These are phyloP conservation scores for Fusarium compactum DNA, from an alignment of 2,329 filamentous ascomycete genomes.

Conservation along the genomic window DNA sequence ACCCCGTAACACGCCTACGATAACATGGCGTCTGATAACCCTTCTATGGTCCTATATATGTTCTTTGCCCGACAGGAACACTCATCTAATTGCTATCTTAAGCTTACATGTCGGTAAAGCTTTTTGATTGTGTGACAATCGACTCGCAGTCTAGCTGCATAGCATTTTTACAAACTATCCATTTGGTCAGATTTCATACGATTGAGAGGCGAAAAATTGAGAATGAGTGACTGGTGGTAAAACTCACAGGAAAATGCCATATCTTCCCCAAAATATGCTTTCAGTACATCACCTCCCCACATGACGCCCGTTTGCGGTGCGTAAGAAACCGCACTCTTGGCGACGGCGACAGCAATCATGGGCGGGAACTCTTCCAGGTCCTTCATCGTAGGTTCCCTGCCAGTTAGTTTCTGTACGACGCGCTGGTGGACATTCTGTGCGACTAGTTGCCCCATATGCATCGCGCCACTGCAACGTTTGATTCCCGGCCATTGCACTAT, in stretches of 20 bases:
- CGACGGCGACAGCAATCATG: conserved; percentile 1
- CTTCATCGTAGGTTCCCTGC: neutral
- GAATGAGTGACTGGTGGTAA: neutral
- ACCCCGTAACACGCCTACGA: neutral
- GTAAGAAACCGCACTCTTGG: neutral
- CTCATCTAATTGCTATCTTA: neutral
- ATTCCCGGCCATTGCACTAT: conserved; percentile 2
- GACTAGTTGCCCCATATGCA: conserved; percentile 2
- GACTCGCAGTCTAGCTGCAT: neutral
- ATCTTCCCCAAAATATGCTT: neutral
- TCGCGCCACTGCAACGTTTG: neutral
- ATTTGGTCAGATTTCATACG: neutral
- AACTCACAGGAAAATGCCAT: conserved; percentile 2
- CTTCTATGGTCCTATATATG: too few species aligned
- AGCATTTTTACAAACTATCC: neutral
- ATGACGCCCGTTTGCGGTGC: neutral
- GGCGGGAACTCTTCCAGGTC: neutral
- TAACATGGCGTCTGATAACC: too few species aligned
- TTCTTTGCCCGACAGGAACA: too few species aligned
- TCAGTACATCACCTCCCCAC: neutral
- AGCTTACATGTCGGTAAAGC: neutral
- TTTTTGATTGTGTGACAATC: neutral
- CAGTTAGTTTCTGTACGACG: neutral
- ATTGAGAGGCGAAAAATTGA: too few species aligned
- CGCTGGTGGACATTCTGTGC: conserved; percentile 1